These are phyloP conservation scores for Heritiera littoralis DNA, from an alignment of 345 rosid genomes.

Conservation along the genomic window DNA sequence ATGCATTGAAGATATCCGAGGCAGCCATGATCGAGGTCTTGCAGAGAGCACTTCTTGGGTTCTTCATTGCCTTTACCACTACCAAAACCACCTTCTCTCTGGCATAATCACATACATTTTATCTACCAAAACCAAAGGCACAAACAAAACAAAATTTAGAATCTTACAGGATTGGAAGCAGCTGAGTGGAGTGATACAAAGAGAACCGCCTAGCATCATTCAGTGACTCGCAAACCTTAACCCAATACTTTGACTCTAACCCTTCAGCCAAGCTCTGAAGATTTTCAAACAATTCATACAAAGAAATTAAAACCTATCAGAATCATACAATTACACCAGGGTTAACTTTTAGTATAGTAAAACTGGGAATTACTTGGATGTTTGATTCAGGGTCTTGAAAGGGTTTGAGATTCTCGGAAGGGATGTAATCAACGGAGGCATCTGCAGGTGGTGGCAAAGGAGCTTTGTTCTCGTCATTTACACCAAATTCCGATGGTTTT, in stretches of 20 bases:
- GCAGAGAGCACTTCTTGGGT: conserved; percentile 90
- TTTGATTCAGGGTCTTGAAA: conserved; percentile 23
- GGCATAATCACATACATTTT: not conserved
- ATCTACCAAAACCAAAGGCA: not conserved
- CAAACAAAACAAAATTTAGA: not conserved
- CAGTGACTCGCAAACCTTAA: conserved; percentile 62
- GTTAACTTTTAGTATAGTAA: not conserved
- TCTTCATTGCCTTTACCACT: conserved; percentile 80
- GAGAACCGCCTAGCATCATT: conserved; percentile 66
- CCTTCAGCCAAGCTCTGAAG: conserved; percentile 58
- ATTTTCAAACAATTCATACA: conserved; percentile 2
- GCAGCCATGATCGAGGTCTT: conserved; percentile 93
- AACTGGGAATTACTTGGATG: conserved; percentile 14
- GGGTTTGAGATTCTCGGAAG: conserved; percentile 22
- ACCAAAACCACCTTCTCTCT: conserved; percentile 76
- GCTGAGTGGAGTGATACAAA: conserved; percentile 58
- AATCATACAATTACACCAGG: not conserved
- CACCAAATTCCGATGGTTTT: conserved; percentile 5
- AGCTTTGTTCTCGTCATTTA: conserved; percentile 22
- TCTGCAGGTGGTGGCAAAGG: conserved; percentile 6
- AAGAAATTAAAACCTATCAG: not conserved
- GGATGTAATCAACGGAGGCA: conserved; percentile 20
- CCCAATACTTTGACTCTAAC: conserved; percentile 80
- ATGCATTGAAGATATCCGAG: conserved; percentile 69
- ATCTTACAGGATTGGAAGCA: conserved; percentile 62